These are phyloP conservation scores for Tremellales sp. DNA, from an alignment of 1,284 basidiomycete species.

Conservation along the genomic window DNA sequence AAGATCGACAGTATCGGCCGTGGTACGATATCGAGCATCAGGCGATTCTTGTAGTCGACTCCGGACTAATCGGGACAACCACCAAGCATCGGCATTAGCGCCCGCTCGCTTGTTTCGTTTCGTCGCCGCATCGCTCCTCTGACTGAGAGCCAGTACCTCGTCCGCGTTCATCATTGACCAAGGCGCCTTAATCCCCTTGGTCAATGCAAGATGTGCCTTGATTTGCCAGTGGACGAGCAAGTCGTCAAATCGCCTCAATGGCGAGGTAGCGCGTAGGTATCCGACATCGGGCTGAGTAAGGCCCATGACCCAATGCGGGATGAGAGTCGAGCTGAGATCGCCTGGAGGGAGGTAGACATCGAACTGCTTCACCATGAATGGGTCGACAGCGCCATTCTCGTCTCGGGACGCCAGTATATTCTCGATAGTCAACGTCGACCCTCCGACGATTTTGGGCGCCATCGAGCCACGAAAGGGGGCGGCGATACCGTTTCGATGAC, in stretches of 20 bases:
- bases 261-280: constrained; percentile 82
- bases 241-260: constrained; percentile 80
- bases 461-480: constrained; percentile 60
- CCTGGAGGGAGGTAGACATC: constrained; percentile 9
- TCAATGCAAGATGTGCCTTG: constrained; percentile 61
- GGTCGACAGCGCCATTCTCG: constrained; percentile 33
- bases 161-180: constrained; percentile 14
- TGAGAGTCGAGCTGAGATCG: constrained; percentile 7
- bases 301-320: constrained; percentile 65
- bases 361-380: constrained; percentile 9
- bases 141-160: constrained; percentile 18
- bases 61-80: constrained; percentile 16
- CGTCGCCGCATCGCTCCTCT: constrained; percentile 15
- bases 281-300: constrained; percentile 58
- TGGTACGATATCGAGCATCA: constrained; percentile 3
- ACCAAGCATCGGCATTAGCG: constrained; percentile 19
- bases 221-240: constrained; percentile 91
- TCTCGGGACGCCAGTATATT: constrained; percentile 35
- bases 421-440: constrained; percentile 18
- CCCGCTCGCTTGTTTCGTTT: constrained; percentile 18
- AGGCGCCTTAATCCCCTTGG: constrained; percentile 10
- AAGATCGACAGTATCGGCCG: constrained; percentile 15
- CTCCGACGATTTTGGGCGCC: constrained; percentile 36
- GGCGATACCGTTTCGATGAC: constrained; percentile 60
- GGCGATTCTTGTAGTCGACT: background rate